A percentile compares a stretch with the other conserved stretches of the same genome.
These are phyloP conservation scores for Diaporthe capsici DNA, from an alignment of 2,329 filamentous ascomycete genomes.

Conservation along the genomic window DNA sequence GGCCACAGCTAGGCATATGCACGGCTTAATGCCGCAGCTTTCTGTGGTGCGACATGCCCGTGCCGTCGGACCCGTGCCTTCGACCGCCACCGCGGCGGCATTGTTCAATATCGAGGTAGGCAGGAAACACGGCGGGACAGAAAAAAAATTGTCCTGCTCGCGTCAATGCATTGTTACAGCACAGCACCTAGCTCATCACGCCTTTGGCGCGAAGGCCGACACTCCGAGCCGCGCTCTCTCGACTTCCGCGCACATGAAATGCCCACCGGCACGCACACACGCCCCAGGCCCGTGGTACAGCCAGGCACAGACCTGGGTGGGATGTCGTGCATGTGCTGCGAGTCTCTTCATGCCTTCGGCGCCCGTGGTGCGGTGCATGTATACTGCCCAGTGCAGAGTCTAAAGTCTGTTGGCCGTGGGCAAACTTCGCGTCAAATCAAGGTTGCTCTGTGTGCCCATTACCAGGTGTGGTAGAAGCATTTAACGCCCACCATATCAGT, in stretches of 20 bases:
- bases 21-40: constrained; percentile 19
- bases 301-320: not conserved
- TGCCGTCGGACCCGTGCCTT: constrained; percentile 26
- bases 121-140: not conserved
- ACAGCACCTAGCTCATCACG: not conserved
- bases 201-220: constrained; percentile 15
- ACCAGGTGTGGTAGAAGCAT: not conserved
- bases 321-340: constrained; percentile 13
- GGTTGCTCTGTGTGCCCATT: not conserved
- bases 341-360: not conserved
- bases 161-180: constrained; percentile 4
- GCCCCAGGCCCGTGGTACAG: not conserved
- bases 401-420: not conserved
- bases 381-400: not conserved
- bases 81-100: constrained; percentile 18
- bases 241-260: not conserved
- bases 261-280: not conserved
- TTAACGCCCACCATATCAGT: not conserved
- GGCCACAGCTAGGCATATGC: not conserved
- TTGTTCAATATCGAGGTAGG: not conserved
- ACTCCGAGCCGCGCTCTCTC: not conserved
- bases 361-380: not conserved
- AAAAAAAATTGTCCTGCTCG: not conserved
- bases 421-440: too few species aligned
- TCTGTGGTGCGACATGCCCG: constrained; percentile 23